Evolutionary conservation across 2,329 filamentous ascomycete genomes (phyloP), one percentile per base, ranked within the genome.

Genomic region (Pseudogymnoascus sp.): DNA sequence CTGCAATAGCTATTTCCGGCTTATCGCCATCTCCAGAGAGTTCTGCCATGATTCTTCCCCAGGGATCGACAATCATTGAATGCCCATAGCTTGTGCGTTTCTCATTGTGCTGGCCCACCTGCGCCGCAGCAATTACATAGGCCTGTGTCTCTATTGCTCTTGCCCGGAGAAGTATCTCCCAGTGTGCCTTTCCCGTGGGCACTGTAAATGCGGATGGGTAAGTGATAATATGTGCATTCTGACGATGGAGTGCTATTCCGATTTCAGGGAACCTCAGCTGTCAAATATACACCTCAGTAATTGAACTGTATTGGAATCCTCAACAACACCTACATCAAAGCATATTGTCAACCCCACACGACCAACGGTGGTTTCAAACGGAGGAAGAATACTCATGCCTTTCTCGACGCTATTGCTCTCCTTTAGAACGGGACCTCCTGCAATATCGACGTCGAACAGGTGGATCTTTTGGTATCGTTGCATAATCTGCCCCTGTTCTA

Each of bases 201-300:
- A 95, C 80, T 0, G 92, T 96, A 70, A 96, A 97, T 3, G 92
- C 92, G 5, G 89, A 92, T 0, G 92, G 92, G 69, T 92, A 96
- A 0, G 90, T 84, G 57, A 96, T 76, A 59, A 96, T 76, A 63
- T 96, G 84, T 1, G 90, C 90, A 19, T 80, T 77, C 60, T 83
- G 81, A 5, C 81, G 75, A 26, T 82, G 81, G 15, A 95, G 78
- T 1, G 83, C 79, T 8, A 94, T 72, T 0, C 83, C 82, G 7
- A 88, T 81, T 70, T 95, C 90, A 0, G 90, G 83, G 69, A 94
- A 95, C 1, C 91, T 83, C 63, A 96, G 74, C 77, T 81, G 61
- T 37, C 13, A 23, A 7, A 45, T 15, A 9, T 13, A 30, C 15
- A 18, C 3, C 5, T 6, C 34, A 39, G 28, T 39, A 35, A 33